Conservation (phyloP, 2,329 filamentous ascomycete genomes). For the Dactylellina leptospora region DNA sequence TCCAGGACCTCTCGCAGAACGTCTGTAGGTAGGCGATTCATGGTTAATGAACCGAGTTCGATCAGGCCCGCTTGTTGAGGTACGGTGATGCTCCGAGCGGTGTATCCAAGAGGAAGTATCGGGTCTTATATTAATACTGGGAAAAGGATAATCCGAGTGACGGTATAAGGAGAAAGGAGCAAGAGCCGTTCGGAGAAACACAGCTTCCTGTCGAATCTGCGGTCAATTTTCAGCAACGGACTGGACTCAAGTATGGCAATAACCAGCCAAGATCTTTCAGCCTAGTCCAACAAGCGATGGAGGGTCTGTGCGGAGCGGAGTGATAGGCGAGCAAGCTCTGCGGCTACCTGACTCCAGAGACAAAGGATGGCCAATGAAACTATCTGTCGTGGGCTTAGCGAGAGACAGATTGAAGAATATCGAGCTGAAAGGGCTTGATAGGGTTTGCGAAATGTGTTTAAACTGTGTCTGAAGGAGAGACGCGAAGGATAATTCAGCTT, state of each 20-base stretch:
- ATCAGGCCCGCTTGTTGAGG: slow-evolving; percentile 11
- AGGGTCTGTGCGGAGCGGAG: slow-evolving; percentile 54
- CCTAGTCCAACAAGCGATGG: slow-evolving; percentile 53
- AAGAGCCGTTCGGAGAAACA: slow-evolving; percentile 42
- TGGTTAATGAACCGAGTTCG: slow-evolving; percentile 9
- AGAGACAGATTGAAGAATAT: slow-evolving; percentile 38
- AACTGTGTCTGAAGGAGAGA: slow-evolving; percentile 49
- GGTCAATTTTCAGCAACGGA: slow-evolving; percentile 40
- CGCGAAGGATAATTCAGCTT: slow-evolving; percentile 40
- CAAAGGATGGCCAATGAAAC: slow-evolving; percentile 45
- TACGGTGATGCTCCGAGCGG: slow-evolving; percentile 42
- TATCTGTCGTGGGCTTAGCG: slow-evolving; percentile 38
- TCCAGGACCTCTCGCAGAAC: slow-evolving; percentile 65
- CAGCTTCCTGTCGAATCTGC: slow-evolving; percentile 37
- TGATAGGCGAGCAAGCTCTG: slow-evolving; percentile 53
- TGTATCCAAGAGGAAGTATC: slow-evolving; percentile 4
- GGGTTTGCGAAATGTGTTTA: slow-evolving; percentile 28
- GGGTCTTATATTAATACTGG: slow-evolving; percentile 18
- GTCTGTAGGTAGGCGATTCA: slow-evolving; percentile 62
- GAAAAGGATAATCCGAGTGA: slow-evolving; percentile 48
- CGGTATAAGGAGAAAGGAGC: slow-evolving; percentile 36
- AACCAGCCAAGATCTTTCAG: slow-evolving; percentile 52
- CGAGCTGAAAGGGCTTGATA: slow-evolving; percentile 45
- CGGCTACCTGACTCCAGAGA: slow-evolving; percentile 48
- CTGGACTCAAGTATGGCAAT: slow-evolving; percentile 45